Evolutionary conservation across 768 basidiomycete species (phyloP).

Genomic region (Pisolithus microcarpus): DNA sequence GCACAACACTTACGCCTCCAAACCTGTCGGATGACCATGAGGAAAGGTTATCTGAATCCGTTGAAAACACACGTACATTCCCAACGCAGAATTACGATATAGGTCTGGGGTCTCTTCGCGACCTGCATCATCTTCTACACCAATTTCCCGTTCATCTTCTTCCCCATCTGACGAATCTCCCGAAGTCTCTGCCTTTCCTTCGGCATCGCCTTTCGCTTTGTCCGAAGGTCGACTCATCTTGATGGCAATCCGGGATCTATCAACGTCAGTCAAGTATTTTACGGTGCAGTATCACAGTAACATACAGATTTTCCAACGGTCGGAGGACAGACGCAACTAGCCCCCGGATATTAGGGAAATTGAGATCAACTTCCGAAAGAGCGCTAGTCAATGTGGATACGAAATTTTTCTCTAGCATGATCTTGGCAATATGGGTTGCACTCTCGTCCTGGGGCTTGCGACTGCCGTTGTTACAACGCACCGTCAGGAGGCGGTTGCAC

Average conservation of each 20-base stretch:
- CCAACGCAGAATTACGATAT: conserved; percentile 93
- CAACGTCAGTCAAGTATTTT: conserved; percentile 6
- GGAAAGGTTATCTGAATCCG: neutral
- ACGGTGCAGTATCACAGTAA: conserved; percentile 4
- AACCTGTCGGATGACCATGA: conserved; percentile 36
- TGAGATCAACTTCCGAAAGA: conserved; percentile 88
- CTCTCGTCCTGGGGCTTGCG: conserved; percentile 57
- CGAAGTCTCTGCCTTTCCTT: conserved; percentile 38
- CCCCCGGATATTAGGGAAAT: conserved; percentile 84
- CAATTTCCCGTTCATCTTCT: conserved; percentile 50
- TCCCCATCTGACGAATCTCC: conserved; percentile 38
- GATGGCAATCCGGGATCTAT: conserved; percentile 91
- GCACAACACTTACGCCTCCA: conserved; percentile 58
- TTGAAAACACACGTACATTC: conserved; percentile 56
- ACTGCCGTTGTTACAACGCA: conserved; percentile 52
- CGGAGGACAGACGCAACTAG: conserved; percentile 83
- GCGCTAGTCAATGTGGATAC: conserved; percentile 84
- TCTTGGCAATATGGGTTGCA: conserved; percentile 90
- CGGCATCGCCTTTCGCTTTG: conserved; percentile 52
- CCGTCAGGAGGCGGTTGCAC: conserved; percentile 79
- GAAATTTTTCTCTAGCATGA: conserved; percentile 98
- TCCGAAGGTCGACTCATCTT: conserved; percentile 85
- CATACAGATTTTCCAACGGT: conserved; percentile 86
- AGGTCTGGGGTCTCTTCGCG: conserved; percentile 87
- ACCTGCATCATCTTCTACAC: conserved; percentile 45